Percentiles rank a stretch among this genome's conserved stretches.
Conservation (phyloP, 208 protist genomes). For the Leptomonas pyrrhocoris region DNA sequence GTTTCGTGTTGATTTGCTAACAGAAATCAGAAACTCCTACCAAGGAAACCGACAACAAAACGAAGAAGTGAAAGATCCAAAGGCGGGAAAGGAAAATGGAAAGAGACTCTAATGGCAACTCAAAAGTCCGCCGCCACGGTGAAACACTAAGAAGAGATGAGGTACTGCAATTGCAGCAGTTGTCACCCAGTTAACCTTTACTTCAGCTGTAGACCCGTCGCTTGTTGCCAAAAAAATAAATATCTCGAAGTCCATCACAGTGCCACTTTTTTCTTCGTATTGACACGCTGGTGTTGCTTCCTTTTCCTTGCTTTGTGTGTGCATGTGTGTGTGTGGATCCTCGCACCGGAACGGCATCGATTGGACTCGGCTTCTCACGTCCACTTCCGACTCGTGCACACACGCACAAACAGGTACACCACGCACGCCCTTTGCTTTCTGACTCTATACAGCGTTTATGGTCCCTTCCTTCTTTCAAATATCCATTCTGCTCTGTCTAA, state of each 20-base stretch:
- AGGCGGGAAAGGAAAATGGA: neutral
- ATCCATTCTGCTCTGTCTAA: neutral
- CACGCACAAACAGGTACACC: neutral
- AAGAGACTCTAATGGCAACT: no score
- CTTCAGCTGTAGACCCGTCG: no score
- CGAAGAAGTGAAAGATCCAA: neutral
- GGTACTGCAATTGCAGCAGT: no score
- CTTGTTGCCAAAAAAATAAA: no score
- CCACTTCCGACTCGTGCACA: neutral
- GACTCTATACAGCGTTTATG: neutral
- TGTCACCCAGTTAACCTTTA: no score
- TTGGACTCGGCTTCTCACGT: neutral
- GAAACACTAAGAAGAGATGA: no score
- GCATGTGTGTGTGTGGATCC: neutral
- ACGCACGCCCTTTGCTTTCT: neutral
- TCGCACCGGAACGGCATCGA: neutral
- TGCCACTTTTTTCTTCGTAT: neutral
- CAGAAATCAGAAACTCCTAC: constrained; percentile 10
- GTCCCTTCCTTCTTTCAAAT: neutral
- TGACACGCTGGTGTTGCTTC: neutral
- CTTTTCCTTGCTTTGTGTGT: neutral
- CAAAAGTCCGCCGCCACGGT: no score
- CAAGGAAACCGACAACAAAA: neutral
- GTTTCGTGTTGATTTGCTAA: constrained; percentile 5
- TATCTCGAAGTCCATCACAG: no score